Base-by-base conservation (phyloP, 2,329 filamentous ascomycete species). In the Exophiala calicioides region DNA sequence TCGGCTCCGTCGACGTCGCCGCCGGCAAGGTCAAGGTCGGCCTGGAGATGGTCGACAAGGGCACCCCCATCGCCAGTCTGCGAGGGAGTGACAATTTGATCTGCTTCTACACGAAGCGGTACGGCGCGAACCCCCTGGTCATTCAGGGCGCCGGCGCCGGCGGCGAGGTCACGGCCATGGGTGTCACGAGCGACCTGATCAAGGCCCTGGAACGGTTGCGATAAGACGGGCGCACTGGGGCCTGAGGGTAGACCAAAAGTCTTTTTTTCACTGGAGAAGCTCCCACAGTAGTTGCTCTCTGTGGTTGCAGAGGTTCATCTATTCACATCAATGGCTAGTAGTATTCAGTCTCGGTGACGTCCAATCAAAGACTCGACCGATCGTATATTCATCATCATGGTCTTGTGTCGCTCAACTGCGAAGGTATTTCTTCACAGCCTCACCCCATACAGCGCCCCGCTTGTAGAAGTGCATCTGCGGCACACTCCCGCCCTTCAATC, bases 41-140 rank as follows among this genome's bases (percentile, higher is more conserved):
- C 2, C 72, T 98, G 56, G 85, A 96, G 77, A 88, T 86, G 71
- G 90, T 90, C 60, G 90, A 95, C 58, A 82, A 81, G 59, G 87
- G 86, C 51, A 89, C 94, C 64, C 88, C 93, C 9, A 96, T 98
- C 71, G 93, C 93, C 10, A 86, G 87, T 36, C 77, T 98, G 47
- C 95, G 95, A 79, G 93, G 93, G 26, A 97, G 90, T 68, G 93
- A 97, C 67, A 98, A 98, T 75, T 95, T 98, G 66, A 95, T 98
- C 65, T 95, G 85, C 75, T 96, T 98, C 76, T 95, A 96, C 72
- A 98, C 93, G 4, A 86, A 94, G 77, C 80, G 93, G 61, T 98
- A 98, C 65, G 90, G 90, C 48, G 79, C 76, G 65, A 94, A 91
- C 69, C 90, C 93, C 32, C 76, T 98, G 54, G 95, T 96, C 64